Conservation (phyloP, 306 rosid genomes). For the Mimosa pudica region DNA sequence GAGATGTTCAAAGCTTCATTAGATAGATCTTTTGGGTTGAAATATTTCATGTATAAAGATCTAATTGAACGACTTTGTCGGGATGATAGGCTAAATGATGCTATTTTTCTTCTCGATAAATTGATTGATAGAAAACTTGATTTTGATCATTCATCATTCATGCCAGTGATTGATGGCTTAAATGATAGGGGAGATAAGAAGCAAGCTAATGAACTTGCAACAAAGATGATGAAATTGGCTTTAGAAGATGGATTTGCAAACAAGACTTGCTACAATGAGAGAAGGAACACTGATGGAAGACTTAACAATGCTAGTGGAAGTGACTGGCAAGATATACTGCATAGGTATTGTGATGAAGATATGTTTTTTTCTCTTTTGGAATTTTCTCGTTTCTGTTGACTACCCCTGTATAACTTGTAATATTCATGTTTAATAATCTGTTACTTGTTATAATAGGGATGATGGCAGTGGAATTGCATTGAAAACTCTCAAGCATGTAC, state of each 20-base stretch:
- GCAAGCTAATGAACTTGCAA: constrained; percentile 75
- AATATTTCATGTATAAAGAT: constrained; percentile 69
- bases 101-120: constrained; percentile 55
- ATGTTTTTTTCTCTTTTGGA: constrained; percentile 1
- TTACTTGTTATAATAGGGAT: not conserved
- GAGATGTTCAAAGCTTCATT: constrained; percentile 70
- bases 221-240: constrained; percentile 77
- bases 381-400: constrained; percentile 15
- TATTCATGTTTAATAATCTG: constrained; percentile 32
- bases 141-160: constrained; percentile 76
- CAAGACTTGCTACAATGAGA: constrained; percentile 42
- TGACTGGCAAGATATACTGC: constrained; percentile 75
- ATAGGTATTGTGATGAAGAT: constrained; percentile 61
- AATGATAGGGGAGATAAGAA: constrained; percentile 72
- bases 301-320: constrained; percentile 40
- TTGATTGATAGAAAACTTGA: constrained; percentile 65
- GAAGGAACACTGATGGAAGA: constrained; percentile 37
- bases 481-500: not conserved
- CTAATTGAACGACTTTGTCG: constrained; percentile 73
- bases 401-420: not conserved
- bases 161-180: constrained; percentile 82
- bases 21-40: constrained; percentile 59
- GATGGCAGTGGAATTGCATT: constrained; percentile 2
- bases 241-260: constrained; percentile 51
- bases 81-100: constrained; percentile 76